These are phyloP conservation scores for Debaryomyces nepalensis DNA, from an alignment of 1,139 yeast genomes.

Conservation along the genomic window DNA sequence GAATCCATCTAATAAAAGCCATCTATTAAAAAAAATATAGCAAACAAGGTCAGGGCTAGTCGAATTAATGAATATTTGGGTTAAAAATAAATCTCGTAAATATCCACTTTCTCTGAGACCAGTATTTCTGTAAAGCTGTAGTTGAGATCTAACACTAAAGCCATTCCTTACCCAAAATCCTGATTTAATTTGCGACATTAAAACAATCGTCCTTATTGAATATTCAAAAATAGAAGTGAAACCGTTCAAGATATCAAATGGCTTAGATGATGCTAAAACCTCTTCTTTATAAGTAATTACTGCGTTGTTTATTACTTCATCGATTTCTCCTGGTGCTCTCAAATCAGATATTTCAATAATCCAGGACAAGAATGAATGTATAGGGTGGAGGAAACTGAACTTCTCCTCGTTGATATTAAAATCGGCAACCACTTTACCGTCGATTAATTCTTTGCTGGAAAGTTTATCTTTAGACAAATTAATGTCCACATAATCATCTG, in stretches of 20 bases:
- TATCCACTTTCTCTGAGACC: constrained; percentile 84
- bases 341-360: constrained; percentile 59
- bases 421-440: constrained; percentile 27
- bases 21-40: constrained; percentile 65
- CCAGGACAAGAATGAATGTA: constrained; percentile 77
- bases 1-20: constrained; percentile 63
- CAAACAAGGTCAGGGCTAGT: constrained; percentile 62
- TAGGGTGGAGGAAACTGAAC: constrained; percentile 79
- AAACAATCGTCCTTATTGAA: constrained; percentile 71
- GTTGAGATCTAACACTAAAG: constrained; percentile 74
- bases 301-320: constrained; percentile 6
- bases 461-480: constrained; percentile 21
- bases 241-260: constrained; percentile 15
- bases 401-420: constrained; percentile 42
- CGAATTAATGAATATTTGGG: constrained; percentile 68
- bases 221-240: constrained; percentile 61
- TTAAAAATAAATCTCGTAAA: constrained; percentile 72
- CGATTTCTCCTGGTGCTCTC: constrained; percentile 24
- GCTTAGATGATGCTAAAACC: constrained; percentile 8
- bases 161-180: constrained; percentile 67
- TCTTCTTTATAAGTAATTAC: constrained; percentile 1
- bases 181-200: constrained; percentile 59
- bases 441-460: constrained; percentile 28
- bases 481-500: constrained; percentile 37
- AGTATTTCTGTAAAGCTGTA: constrained; percentile 78